phyloP scores from a whole-genome alignment of 176 grass and related monocot genomes.

The Oryza nivara region DNA sequence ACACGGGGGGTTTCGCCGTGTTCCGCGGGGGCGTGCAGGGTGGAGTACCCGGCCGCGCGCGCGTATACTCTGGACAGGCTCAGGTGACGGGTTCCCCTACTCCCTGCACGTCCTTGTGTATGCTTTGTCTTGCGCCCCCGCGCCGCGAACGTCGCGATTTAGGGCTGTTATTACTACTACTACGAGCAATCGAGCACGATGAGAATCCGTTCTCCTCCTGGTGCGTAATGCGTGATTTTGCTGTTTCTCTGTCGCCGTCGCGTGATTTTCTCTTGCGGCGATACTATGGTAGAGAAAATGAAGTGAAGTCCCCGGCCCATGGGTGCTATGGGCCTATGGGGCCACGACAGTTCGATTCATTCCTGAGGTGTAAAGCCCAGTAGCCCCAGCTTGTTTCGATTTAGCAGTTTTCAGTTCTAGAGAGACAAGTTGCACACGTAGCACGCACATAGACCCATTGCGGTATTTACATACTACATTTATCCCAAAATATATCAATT shows the following conservation, averaged over 20 bases:
- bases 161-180: too few species aligned
- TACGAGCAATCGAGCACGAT: not conserved
- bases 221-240: too few species aligned
- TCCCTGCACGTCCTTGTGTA: not conserved
- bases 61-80: not conserved
- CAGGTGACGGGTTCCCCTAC: conserved; percentile 32
- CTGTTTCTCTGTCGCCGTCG: too few species aligned
- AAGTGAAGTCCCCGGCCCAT: not conserved
- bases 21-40: not conserved
- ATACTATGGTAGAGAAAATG: not conserved
- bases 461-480: too few species aligned
- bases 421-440: too few species aligned
- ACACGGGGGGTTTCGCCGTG: conserved; percentile 21
- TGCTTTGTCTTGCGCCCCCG: not conserved
- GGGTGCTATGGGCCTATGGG: too few species aligned
- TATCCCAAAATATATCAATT: too few species aligned
- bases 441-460: not conserved
- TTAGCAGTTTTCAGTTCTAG: too few species aligned
- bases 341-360: not conserved
- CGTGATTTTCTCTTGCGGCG: too few species aligned
- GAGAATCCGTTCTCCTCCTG: not conserved
- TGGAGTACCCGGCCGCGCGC: not conserved
- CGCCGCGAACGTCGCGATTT: not conserved
- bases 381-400: not conserved
- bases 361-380: not conserved